These are phyloP conservation scores for Epichloe uncinata DNA, from an alignment of 2,329 filamentous ascomycete species.

Conservation along the genomic window DNA sequence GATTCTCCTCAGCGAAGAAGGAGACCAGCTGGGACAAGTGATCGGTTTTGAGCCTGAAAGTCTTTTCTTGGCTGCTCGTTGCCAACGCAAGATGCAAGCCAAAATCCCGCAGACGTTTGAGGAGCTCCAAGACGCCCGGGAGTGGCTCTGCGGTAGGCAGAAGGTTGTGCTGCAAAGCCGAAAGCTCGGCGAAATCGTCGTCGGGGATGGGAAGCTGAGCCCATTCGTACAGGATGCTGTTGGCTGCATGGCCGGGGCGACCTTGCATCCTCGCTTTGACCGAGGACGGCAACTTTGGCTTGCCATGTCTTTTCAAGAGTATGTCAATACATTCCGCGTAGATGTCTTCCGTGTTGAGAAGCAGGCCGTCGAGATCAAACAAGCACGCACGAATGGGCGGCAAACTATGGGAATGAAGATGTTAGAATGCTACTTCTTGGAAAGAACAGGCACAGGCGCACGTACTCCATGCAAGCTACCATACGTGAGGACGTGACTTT, in stretches of 20 bases:
- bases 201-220: neutral
- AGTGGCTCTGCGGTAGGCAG: neutral
- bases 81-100: conserved; percentile 1
- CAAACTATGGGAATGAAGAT: neutral
- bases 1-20: neutral
- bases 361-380: conserved; percentile 1
- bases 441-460: no score
- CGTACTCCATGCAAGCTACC: no score
- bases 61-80: neutral
- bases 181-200: neutral
- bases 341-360: neutral
- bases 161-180: neutral
- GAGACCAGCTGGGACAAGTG: neutral
- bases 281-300: neutral
- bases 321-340: neutral
- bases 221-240: neutral
- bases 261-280: neutral
- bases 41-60: neutral
- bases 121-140: neutral
- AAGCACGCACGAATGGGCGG: neutral
- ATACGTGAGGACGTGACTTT: no score
- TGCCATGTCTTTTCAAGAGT: neutral
- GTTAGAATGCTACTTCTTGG: no score
- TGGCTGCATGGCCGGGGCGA: neutral
- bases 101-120: neutral